These are phyloP conservation scores for Penstemon barbatus DNA, from an alignment of 257 asterid genomes.

Conservation along the genomic window DNA sequence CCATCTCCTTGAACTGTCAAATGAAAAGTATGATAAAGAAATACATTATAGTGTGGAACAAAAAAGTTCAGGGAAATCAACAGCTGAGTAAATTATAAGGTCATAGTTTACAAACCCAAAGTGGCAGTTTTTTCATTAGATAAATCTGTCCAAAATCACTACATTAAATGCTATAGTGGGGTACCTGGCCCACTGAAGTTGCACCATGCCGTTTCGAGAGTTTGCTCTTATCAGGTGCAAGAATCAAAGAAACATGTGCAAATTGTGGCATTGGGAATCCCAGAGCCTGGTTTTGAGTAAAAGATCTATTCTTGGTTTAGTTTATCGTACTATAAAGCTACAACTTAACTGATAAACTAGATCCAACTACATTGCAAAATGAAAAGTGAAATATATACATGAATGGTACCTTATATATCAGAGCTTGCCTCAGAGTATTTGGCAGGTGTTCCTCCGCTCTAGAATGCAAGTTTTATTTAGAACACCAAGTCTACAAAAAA, in stretches of 20 bases:
- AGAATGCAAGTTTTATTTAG: slow-evolving; percentile 37
- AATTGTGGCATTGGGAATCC: slow-evolving; percentile 84
- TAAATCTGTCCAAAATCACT: slow-evolving; percentile 18
- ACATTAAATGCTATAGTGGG: slow-evolving; percentile 21
- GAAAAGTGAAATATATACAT: slow-evolving; percentile 15
- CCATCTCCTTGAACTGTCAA: slow-evolving; percentile 90
- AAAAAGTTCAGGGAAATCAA: slow-evolving; percentile 20
- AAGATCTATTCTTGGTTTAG: slow-evolving; percentile 31
- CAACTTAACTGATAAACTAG: slow-evolving; percentile 18
- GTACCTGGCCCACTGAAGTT: slow-evolving; percentile 97
- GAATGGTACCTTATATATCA: slow-evolving; percentile 72
- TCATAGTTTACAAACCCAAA: background rate
- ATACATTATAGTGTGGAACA: slow-evolving; percentile 19
- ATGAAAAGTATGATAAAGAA: slow-evolving; percentile 27
- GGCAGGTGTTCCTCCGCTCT: slow-evolving; percentile 99
- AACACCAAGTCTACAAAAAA: slow-evolving; percentile 23
- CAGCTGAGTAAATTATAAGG: background rate
- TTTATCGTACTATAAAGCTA: slow-evolving; percentile 26
- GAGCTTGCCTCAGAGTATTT: slow-evolving; percentile 91
- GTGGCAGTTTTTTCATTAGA: slow-evolving; percentile 2
- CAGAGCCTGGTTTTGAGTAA: slow-evolving; percentile 58
- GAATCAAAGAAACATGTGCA: slow-evolving; percentile 95
- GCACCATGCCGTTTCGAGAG: slow-evolving; percentile 99
- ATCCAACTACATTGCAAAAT: slow-evolving; percentile 24
- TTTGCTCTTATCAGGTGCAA: slow-evolving; percentile 95